These are phyloP conservation scores for Russula virescens DNA, from an alignment of 768 basidiomycete species.

Conservation along the genomic window DNA sequence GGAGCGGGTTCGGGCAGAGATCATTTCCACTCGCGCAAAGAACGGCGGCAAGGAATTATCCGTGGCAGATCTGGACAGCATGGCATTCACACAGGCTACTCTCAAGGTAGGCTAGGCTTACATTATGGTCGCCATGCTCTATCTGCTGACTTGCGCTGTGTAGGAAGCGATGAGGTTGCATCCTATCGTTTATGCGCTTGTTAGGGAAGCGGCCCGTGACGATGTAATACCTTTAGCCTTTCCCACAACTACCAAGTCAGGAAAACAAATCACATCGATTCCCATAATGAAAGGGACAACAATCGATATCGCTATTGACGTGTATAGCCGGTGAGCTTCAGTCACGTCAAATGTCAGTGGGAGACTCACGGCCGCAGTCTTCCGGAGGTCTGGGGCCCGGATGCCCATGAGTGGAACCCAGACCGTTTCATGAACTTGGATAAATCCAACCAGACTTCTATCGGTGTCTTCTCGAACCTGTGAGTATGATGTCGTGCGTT, in stretches of 20 bases:
- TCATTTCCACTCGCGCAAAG: constrained; percentile 1
- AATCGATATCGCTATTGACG: neutral
- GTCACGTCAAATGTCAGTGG: neutral
- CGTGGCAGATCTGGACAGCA: neutral
- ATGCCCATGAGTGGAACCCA: constrained; percentile 8
- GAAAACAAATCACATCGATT: neutral
- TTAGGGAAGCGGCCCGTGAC: constrained; percentile 20
- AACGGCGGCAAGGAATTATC: neutral
- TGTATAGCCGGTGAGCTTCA: constrained; percentile 1
- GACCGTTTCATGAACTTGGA: neutral
- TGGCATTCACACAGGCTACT: neutral
- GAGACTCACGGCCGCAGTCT: neutral
- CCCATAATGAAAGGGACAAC: constrained; percentile 2
- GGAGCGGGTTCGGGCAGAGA: constrained; percentile 11
- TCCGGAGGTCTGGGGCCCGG: constrained; percentile 5
- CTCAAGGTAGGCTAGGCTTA: neutral
- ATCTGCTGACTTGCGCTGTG: neutral
- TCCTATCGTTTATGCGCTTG: constrained; percentile 9
- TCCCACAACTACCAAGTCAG: constrained; percentile 1
- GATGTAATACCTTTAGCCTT: constrained; percentile 23
- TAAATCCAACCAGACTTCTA: neutral
- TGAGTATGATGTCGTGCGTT: neutral
- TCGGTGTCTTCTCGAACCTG: constrained; percentile 2
- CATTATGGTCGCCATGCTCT: neutral
- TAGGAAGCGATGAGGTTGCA: constrained; percentile 13